Evolutionary conservation across 2,329 filamentous ascomycete species (phyloP), one percentile per base, ranked within the genome.

Genomic region (Sclerotinia spermophila): DNA sequence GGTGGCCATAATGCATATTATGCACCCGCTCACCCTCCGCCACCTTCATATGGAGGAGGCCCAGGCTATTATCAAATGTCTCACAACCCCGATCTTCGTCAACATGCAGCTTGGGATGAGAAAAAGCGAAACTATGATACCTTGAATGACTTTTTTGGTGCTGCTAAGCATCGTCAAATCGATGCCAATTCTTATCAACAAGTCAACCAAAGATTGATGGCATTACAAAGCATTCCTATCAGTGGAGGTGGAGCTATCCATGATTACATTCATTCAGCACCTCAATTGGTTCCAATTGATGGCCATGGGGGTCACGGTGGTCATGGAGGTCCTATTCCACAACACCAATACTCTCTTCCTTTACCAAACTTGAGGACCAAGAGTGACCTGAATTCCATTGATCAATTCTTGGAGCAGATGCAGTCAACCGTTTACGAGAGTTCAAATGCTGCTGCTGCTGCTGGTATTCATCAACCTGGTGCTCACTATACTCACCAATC

Each of bases 391-490:
- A 84, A 97, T 80, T 94, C 97, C 80, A 94, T 98, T 78, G 96
- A 98, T 80, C 92, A 94, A 79, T 92, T 98, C 80, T 87, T 99
- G 69, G 94, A 97, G 82, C 93, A 97, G 82, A 95, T 98, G 86
- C 94, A 97, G 82, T 90, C 91, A 74, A 97, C 95, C 60, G 93
- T 98, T 64, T 98, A 98, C 79, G 96, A 98, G 82, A 97, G 91
- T 80, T 90, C 94, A 69, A 92, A 90, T 76, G 90, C 94, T 66
- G 90, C 93, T 44, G 92, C 93, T 3, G 89, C 89, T 19, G 90
- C 91, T 58, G 92, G 92, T 71, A 87, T 96, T 71, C 91, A 92
- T 76, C 89, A 94, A 73, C 89, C 92, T 66, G 90, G 89, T 72
- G 83, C 87, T 24, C 90, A 93, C 79, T 90, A 91, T 77, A 82